Conservation (phyloP, 495 filamentous ascomycete species). For the Neurospora intermedia region DNA sequence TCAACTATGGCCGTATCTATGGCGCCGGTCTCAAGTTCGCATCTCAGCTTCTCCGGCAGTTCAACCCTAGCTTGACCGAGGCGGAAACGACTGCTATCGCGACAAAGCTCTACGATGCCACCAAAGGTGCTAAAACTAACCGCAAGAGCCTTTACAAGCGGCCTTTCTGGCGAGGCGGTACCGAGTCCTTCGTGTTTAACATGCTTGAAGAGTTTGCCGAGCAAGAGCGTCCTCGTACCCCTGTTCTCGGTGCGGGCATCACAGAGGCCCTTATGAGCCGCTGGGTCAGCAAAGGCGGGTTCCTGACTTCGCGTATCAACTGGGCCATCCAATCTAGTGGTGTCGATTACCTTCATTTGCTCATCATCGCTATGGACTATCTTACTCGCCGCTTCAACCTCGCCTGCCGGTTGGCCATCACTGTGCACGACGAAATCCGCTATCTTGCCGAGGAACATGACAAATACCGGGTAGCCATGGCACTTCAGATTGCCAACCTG, state of each 20-base stretch:
- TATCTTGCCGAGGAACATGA: conserved; percentile 82
- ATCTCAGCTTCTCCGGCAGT: conserved; percentile 77
- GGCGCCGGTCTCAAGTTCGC: conserved; percentile 93
- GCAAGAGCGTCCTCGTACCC: conserved; percentile 82
- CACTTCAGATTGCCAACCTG: conserved; percentile 84
- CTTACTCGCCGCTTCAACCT: conserved; percentile 80
- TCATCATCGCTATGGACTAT: conserved; percentile 93
- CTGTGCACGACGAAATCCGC: conserved; percentile 94
- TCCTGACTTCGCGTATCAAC: conserved; percentile 94
- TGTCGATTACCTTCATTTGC: conserved; percentile 92
- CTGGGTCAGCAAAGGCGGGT: conserved; percentile 80
- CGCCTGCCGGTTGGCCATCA: conserved; percentile 74
- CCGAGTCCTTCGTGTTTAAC: conserved; percentile 97
- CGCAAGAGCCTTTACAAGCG: conserved; percentile 57
- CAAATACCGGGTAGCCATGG: conserved; percentile 80
- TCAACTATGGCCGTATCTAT: conserved; percentile 98
- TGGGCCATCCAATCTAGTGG: conserved; percentile 98
- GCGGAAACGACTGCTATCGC: conserved; percentile 64
- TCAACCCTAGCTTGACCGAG: conserved; percentile 76
- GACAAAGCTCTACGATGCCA: conserved; percentile 70
- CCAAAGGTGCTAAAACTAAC: conserved; percentile 71
- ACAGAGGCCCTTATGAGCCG: conserved; percentile 87
- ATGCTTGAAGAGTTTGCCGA: conserved; percentile 94
- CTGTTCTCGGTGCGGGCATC: conserved; percentile 91
- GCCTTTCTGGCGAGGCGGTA: conserved; percentile 91